Conservation (phyloP, 805 yeast genomes). For the Suhomyces vadensis region DNA sequence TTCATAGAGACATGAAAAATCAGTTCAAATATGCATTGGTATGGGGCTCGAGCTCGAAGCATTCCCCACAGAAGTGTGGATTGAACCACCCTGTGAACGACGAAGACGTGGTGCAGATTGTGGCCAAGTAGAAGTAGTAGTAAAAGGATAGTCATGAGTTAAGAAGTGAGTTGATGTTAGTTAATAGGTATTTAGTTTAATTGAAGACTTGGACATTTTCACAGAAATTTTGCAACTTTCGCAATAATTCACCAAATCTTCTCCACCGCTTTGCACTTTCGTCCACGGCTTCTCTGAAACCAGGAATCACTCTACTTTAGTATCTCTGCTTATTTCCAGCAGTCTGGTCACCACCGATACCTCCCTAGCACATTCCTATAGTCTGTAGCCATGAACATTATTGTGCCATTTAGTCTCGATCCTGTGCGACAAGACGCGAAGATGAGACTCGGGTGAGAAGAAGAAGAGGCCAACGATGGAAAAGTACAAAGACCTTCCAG, state of each 20-base stretch:
- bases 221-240: too few relatives aligned
- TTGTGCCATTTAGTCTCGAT: too few relatives aligned
- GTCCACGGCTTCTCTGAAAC: too few relatives aligned
- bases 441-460: background rate
- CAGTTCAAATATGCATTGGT: constrained; percentile 93
- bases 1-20: constrained; percentile 89
- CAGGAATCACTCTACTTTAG: too few relatives aligned
- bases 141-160: background rate
- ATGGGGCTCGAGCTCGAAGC: constrained; percentile 95
- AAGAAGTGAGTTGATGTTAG: background rate
- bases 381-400: too few relatives aligned
- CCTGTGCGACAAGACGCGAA: constrained; percentile 1
- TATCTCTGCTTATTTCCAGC: too few relatives aligned
- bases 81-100: constrained; percentile 78
- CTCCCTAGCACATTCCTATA: too few relatives aligned
- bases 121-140: constrained; percentile 59
- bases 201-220: too few relatives aligned
- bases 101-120: constrained; percentile 91
- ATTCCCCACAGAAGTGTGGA: constrained; percentile 96
- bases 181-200: too few relatives aligned
- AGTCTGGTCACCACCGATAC: too few relatives aligned
- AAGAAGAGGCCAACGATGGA: constrained; percentile 11
- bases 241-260: too few relatives aligned
- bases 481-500: constrained; percentile 17
- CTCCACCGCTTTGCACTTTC: too few relatives aligned